phyloP scores from a whole-genome alignment of 73 alveolate genomes.

The Paraurostyla sp. region DNA sequence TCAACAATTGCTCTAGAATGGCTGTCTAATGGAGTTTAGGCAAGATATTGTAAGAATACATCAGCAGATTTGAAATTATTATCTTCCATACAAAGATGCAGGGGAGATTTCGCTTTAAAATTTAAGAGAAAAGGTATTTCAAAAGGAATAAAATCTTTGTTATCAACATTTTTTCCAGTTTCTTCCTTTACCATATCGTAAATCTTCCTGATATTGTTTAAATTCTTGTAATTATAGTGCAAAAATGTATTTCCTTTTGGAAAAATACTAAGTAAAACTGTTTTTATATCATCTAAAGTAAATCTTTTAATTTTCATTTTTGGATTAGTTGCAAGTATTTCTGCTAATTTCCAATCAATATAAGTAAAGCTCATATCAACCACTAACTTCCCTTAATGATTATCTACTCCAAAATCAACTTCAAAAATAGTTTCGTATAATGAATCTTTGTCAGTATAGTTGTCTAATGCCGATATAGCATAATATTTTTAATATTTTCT shows the following conservation, averaged over 20 bases:
- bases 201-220: constrained; percentile 19
- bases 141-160: background rate
- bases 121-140: constrained; percentile 35
- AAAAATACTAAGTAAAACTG: background rate
- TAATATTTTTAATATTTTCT: constrained; percentile 7
- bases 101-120: constrained; percentile 28
- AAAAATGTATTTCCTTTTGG: constrained; percentile 42
- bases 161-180: background rate
- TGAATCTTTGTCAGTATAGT: background rate
- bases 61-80: constrained; percentile 21
- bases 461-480: background rate
- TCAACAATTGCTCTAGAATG: constrained; percentile 55
- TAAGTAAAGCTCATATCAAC: constrained; percentile 47
- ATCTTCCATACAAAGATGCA: constrained; percentile 18
- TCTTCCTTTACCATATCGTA: background rate
- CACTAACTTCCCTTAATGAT: background rate
- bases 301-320: constrained; percentile 2
- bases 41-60: background rate
- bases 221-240: constrained; percentile 23
- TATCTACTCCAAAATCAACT: constrained; percentile 19
- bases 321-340: background rate
- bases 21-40: background rate
- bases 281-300: background rate
- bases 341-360: constrained; percentile 61
- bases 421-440: constrained; percentile 22